Evolutionary conservation across 2,329 filamentous ascomycete genomes (phyloP).

Genomic region (Colletotrichum godetiae): DNA sequence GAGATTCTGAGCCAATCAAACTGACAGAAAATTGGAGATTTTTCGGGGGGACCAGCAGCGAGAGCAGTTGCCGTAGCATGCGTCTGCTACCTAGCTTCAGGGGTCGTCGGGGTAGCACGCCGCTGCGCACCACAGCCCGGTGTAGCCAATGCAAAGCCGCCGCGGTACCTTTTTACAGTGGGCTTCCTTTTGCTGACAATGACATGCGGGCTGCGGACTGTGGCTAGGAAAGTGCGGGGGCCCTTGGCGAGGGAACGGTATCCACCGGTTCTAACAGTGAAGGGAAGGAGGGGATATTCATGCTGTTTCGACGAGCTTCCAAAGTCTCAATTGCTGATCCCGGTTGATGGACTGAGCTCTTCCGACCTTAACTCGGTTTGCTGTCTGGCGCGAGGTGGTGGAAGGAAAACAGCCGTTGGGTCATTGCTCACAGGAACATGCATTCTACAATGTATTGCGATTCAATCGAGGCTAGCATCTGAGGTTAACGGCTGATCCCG

Average conservation of each 20-base stretch:
- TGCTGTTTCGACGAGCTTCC: constrained; percentile 32
- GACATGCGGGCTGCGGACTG: constrained; percentile 1
- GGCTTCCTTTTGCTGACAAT: constrained; percentile 5
- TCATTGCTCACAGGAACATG: neutral
- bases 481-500: constrained; percentile 1
- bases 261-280: constrained; percentile 23
- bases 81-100: constrained; percentile 1
- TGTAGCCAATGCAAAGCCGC: constrained; percentile 12
- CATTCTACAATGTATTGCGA: neutral
- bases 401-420: neutral
- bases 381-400: too few relatives aligned
- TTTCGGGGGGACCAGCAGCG: constrained; percentile 10
- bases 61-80: constrained; percentile 13
- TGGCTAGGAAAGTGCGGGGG: constrained; percentile 34
- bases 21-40: constrained; percentile 9
- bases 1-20: constrained; percentile 6
- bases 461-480: neutral
- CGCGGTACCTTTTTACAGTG: constrained; percentile 30
- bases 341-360: constrained; percentile 16
- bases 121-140: constrained; percentile 2
- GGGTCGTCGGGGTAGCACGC: constrained; percentile 17
- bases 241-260: constrained; percentile 21
- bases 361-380: neutral
- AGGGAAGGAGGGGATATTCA: constrained; percentile 28
- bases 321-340: constrained; percentile 26